phyloP scores from a whole-genome alignment of 768 basidiomycete species.

The Termitomyces bulborhizus region DNA sequence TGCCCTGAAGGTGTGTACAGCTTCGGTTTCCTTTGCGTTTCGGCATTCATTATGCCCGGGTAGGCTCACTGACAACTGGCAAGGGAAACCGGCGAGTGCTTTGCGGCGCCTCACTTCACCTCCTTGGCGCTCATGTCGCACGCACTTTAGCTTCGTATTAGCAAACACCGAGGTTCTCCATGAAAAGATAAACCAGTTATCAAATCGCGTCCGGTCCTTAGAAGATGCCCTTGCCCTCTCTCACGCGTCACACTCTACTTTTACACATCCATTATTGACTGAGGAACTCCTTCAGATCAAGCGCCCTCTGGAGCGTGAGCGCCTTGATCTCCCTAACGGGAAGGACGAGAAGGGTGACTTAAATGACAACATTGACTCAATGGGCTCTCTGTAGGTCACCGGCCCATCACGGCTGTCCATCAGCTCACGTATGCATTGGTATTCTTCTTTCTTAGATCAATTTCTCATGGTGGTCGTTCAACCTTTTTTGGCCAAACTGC shows the following conservation, averaged over 20 bases:
- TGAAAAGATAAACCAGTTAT: constrained; percentile 57
- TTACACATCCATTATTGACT: constrained; percentile 51
- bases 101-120: neutral
- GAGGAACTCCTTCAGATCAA: constrained; percentile 62
- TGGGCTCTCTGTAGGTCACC: constrained; percentile 53
- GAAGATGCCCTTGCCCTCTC: constrained; percentile 59
- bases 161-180: constrained; percentile 67
- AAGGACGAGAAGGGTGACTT: constrained; percentile 40
- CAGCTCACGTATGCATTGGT: constrained; percentile 9
- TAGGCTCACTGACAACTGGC: constrained; percentile 66
- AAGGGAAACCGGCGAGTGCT: constrained; percentile 57
- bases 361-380: constrained; percentile 53
- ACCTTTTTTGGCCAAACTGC: constrained; percentile 63
- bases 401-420: constrained; percentile 11
- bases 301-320: constrained; percentile 59
- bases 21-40: constrained; percentile 9
- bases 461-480: constrained; percentile 55
- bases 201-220: constrained; percentile 58
- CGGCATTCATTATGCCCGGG: constrained; percentile 3
- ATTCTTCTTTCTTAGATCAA: constrained; percentile 34
- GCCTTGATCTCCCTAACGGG: constrained; percentile 28
- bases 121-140: constrained; percentile 3
- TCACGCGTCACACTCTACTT: constrained; percentile 39
- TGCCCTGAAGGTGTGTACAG: constrained; percentile 51
- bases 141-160: constrained; percentile 49